A percentile compares a stretch with the other conserved stretches of the same genome.
Conservation (phyloP, 108 stramenopile species). For the Pseudonitzschia multistriata region DNA sequence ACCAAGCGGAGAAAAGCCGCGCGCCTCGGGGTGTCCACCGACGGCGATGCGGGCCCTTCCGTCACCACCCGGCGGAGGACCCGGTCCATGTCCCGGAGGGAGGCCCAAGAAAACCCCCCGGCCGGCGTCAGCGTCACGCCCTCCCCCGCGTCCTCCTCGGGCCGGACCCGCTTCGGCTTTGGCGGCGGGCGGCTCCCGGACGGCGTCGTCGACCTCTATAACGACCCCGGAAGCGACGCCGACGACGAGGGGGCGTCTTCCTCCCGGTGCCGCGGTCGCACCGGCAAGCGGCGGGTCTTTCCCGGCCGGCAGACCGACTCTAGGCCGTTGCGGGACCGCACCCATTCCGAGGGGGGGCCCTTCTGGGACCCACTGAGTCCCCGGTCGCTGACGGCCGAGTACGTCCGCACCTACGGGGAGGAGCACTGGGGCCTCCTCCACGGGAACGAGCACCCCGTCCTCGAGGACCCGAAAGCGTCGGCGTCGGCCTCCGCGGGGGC, state of each 20-base stretch:
- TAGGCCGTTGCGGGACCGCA: background rate
- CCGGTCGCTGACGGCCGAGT: slow-evolving; percentile 24
- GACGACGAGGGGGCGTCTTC: background rate
- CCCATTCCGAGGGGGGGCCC: background rate
- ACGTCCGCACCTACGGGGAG: slow-evolving; percentile 31
- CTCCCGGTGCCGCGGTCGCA: background rate
- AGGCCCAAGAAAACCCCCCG: background rate
- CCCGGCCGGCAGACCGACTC: background rate
- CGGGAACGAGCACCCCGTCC: slow-evolving; percentile 15
- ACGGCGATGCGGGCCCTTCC: background rate
- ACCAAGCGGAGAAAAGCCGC: background rate
- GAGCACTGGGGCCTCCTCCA: slow-evolving; percentile 24
- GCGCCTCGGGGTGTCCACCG: background rate
- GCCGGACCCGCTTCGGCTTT: background rate
- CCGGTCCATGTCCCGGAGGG: background rate
- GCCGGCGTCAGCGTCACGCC: background rate
- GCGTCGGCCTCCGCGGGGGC: background rate
- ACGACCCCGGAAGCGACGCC: background rate
- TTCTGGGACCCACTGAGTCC: slow-evolving; percentile 15
- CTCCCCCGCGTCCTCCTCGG: background rate
- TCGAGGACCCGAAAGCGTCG: background rate
- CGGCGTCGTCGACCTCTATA: slow-evolving; percentile 3
- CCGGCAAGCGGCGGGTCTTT: background rate
- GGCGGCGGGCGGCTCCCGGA: background rate
- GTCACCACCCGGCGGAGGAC: slow-evolving; percentile 2